Percentiles rank a stretch among this genome's conserved stretches.
These are phyloP conservation scores for Phytophthora sp. DNA, from an alignment of 352 stramenopile species.

Conservation along the genomic window DNA sequence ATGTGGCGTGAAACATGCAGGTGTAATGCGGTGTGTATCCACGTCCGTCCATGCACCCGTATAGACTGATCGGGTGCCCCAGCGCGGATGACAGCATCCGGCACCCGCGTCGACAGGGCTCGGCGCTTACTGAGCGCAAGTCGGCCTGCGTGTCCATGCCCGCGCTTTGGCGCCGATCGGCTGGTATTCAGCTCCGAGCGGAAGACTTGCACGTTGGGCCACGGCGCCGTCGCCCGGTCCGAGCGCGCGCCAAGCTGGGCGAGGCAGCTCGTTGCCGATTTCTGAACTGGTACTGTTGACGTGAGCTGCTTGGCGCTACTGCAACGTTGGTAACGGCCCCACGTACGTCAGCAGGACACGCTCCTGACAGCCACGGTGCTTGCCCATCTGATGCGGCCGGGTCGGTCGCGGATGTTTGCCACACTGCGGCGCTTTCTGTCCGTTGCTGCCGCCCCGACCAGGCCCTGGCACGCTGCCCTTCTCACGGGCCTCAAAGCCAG, in stretches of 20 bases:
- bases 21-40: constrained; percentile 20
- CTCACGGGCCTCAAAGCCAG: too few species aligned
- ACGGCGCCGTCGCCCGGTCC: too few species aligned
- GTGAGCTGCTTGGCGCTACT: constrained; percentile 2
- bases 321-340: constrained; percentile 21
- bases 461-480: too few species aligned
- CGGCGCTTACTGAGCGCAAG: neutral
- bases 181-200: constrained; percentile 9
- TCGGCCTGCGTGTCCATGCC: constrained; percentile 10
- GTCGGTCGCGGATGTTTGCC: neutral
- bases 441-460: too few species aligned
- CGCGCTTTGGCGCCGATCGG: neutral
- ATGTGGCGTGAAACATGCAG: constrained; percentile 13
- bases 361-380: constrained; percentile 6
- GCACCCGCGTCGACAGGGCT: neutral
- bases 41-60: constrained; percentile 17
- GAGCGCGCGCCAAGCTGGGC: neutral
- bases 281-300: constrained; percentile 11
- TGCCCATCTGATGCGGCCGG: too few species aligned
- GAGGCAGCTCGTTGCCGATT: neutral
- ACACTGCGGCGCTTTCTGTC: too few species aligned
- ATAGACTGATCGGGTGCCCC: constrained; percentile 8
- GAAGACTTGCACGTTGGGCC: too few species aligned
- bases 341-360: neutral
- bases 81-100: neutral